Percentiles rank a stretch among this genome's conserved stretches.
phyloP scores from a whole-genome alignment of 2,329 filamentous ascomycete species.

The Alternaria panax region DNA sequence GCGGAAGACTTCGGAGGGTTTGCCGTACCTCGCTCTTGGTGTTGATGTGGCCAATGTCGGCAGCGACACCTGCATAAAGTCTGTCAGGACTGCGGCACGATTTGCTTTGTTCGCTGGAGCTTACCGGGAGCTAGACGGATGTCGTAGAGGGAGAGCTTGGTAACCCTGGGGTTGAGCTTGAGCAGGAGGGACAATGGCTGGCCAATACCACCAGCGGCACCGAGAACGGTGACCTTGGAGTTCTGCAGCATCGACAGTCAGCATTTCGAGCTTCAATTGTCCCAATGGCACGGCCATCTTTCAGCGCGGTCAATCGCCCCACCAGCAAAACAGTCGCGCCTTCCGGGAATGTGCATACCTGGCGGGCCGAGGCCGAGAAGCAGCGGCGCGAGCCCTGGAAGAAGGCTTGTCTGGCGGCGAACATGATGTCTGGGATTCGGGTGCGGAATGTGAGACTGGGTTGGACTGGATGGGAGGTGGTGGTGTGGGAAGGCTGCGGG shows the following conservation, averaged over 20 bases:
- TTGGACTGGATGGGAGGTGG: conserved; percentile 35
- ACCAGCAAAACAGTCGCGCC: conserved; percentile 33
- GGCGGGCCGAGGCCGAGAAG: conserved; percentile 61
- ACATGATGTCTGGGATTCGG: conserved; percentile 63
- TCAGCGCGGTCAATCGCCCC: conserved; percentile 12
- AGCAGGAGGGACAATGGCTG: conserved; percentile 96
- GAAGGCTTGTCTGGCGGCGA: conserved; percentile 66
- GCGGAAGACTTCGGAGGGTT: conserved; percentile 6
- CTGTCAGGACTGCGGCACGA: conserved; percentile 26
- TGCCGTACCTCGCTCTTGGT: conserved; percentile 78
- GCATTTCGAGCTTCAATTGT: conserved; percentile 15
- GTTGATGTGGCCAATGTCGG: conserved; percentile 99
- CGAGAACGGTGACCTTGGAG: conserved; percentile 97
- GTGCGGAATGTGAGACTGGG: conserved; percentile 33
- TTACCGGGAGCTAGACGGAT: conserved; percentile 91
- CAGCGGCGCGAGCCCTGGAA: conserved; percentile 60
- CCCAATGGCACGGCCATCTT: conserved; percentile 25
- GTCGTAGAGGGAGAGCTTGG: conserved; percentile 95
- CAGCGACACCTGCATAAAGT: conserved; percentile 79
- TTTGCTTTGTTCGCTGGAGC: conserved; percentile 43
- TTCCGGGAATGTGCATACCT: conserved; percentile 51
- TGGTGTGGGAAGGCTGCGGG: conserved; percentile 21
- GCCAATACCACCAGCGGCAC: conserved; percentile 96
- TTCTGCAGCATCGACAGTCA: conserved; percentile 64
- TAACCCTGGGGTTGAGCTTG: conserved; percentile 97